Percentiles rank a stretch among this genome's conserved stretches.
Conservation (phyloP, 106 monocot genomes). For the Alisma plantagoaquatica region DNA sequence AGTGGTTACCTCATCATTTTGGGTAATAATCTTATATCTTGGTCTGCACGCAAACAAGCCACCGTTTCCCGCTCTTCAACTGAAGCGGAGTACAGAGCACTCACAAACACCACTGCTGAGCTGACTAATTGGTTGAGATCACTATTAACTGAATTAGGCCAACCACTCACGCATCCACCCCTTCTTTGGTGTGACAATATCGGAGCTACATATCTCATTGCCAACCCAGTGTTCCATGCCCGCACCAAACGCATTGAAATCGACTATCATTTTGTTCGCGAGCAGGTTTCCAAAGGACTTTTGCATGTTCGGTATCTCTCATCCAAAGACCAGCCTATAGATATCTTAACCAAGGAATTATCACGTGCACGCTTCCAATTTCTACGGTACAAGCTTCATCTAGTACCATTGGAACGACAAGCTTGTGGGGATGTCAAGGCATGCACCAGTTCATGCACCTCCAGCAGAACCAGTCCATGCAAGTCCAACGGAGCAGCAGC, state of each 20-base stretch:
- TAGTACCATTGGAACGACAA: no score
- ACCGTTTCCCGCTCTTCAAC: neutral
- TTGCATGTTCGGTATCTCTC: conserved; percentile 1
- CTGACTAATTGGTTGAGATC: neutral
- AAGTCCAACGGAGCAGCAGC: no score
- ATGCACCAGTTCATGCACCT: no score
- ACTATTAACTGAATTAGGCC: neutral
- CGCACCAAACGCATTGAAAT: conserved; percentile 14
- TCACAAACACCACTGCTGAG: conserved; percentile 4
- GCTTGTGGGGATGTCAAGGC: no score
- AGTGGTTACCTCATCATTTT: neutral
- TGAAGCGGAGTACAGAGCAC: neutral
- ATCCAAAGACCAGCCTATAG: conserved; percentile 3
- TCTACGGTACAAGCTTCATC: neutral
- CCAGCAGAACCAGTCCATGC: no score
- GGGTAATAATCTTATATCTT: conserved; percentile 6
- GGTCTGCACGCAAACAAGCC: conserved; percentile 1
- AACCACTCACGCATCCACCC: neutral
- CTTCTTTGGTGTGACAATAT: conserved; percentile 19
- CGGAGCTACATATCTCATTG: neutral
- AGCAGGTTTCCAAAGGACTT: neutral
- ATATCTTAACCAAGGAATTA: conserved; percentile 10
- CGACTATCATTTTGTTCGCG: conserved; percentile 18
- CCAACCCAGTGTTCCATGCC: conserved; percentile 11
- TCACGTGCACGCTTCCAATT: neutral